A percentile compares a stretch with the other conserved stretches of the same genome.
Conservation (phyloP, 177 flowering plant species). For the Vitis hybrid region DNA sequence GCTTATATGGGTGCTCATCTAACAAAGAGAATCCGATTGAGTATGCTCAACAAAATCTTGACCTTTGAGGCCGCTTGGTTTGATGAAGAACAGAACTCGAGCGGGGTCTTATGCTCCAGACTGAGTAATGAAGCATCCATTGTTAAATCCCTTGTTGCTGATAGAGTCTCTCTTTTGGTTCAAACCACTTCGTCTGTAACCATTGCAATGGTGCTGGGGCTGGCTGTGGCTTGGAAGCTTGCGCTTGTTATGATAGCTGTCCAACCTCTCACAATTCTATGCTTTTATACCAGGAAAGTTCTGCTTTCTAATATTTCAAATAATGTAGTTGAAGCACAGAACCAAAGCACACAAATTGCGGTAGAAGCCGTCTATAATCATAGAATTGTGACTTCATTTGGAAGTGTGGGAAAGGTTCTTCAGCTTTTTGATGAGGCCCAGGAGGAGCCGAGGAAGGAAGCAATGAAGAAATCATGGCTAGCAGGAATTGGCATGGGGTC, state of each 20-base stretch:
- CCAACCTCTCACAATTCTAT: slow-evolving; percentile 84
- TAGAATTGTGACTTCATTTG: slow-evolving; percentile 76
- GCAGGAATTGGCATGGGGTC: slow-evolving; percentile 90
- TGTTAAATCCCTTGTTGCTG: slow-evolving; percentile 84
- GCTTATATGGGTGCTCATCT: slow-evolving; percentile 80
- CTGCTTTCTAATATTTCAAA: slow-evolving; percentile 56
- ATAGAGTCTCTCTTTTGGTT: slow-evolving; percentile 69
- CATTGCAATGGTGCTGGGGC: slow-evolving; percentile 74
- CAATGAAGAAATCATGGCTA: slow-evolving; percentile 71
- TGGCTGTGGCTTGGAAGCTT: slow-evolving; percentile 82
- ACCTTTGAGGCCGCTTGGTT: slow-evolving; percentile 92
- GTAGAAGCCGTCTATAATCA: slow-evolving; percentile 84
- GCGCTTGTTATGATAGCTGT: slow-evolving; percentile 89
- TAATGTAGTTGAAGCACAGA: slow-evolving; percentile 65
- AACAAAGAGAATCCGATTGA: slow-evolving; percentile 64
- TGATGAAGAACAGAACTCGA: slow-evolving; percentile 77
- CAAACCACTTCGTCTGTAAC: slow-evolving; percentile 75
- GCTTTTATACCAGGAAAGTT: slow-evolving; percentile 78
- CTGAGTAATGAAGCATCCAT: slow-evolving; percentile 74
- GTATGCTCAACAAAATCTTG: slow-evolving; percentile 77
- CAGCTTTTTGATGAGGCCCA: slow-evolving; percentile 71
- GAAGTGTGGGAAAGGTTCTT: slow-evolving; percentile 62
- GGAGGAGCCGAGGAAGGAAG: slow-evolving; percentile 65
- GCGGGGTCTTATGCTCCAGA: slow-evolving; percentile 75
- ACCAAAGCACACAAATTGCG: slow-evolving; percentile 77